A percentile compares a stretch with the other conserved stretches of the same genome.
These are phyloP conservation scores for Mucor lusitanicus DNA, from an alignment of 371 early-diverging fungal species.

Conservation along the genomic window DNA sequence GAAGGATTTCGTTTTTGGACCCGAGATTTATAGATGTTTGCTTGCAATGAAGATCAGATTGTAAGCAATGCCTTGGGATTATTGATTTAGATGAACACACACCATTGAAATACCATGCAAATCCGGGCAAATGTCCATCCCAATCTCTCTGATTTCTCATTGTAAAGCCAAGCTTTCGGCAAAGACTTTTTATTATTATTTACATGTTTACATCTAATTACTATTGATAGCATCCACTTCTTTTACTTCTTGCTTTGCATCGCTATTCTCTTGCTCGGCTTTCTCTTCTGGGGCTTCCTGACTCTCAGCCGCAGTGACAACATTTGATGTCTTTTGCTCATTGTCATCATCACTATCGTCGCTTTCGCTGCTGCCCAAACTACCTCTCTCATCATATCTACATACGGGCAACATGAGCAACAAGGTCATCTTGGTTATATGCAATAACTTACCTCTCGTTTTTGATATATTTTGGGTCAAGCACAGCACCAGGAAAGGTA, in stretches of 20 bases:
- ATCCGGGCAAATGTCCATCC: no score
- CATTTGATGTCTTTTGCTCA: background rate
- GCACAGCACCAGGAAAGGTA: conserved; percentile 50
- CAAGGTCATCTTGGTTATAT: background rate
- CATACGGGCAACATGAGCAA: background rate
- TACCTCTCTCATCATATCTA: conserved; percentile 18
- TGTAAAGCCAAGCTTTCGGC: background rate
- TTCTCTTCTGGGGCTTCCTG: background rate
- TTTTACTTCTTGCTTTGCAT: background rate
- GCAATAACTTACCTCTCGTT: conserved; percentile 11
- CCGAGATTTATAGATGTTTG: no score
- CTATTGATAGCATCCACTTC: background rate
- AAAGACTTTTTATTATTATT: background rate
- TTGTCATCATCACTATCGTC: conserved; percentile 9
- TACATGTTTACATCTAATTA: background rate
- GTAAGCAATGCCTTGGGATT: no score
- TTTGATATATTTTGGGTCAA: conserved; percentile 32
- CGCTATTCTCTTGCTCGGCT: background rate
- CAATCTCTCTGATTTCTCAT: no score
- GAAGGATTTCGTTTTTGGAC: no score
- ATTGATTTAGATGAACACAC: no score
- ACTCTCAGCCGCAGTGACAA: background rate
- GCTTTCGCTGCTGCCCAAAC: conserved; percentile 8
- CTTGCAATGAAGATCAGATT: no score
- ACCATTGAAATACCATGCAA: no score